Conservation (phyloP, 140 eudicot species). For the Artemisia princeps region DNA sequence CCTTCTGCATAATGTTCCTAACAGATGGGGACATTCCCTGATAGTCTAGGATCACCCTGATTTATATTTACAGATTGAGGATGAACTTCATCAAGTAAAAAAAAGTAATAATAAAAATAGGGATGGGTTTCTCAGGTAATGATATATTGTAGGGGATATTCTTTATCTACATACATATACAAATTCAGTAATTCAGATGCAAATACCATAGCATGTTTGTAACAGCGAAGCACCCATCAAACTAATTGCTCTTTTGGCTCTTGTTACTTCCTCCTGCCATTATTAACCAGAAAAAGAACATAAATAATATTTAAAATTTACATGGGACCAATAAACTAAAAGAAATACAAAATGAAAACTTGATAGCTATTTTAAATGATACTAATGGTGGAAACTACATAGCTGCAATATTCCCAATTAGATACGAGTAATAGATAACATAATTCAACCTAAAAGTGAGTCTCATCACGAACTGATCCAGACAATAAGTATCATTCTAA, state of each 20-base stretch:
- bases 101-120: no score
- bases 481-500: conserved; percentile 13
- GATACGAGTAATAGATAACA: not conserved
- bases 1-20: not conserved
- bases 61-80: conserved; percentile 6
- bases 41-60: not conserved
- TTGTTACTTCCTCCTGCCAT: conserved; percentile 72
- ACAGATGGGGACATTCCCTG: not conserved
- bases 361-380: not conserved
- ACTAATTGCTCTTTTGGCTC: conserved; percentile 64
- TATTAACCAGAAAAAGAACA: conserved; percentile 14
- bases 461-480: conserved; percentile 6
- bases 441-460: not conserved
- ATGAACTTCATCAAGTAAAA: conserved; percentile 14
- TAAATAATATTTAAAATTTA: conserved; percentile 1
- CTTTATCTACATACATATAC: conserved; percentile 6
- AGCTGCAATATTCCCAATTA: conserved; percentile 4
- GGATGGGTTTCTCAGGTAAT: not conserved
- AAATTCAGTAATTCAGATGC: conserved; percentile 12
- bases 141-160: conserved; percentile 6
- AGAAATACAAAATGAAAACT: not conserved
- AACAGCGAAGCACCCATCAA: conserved; percentile 84
- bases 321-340: not conserved
- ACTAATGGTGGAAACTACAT: conserved; percentile 11
- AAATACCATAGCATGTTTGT: conserved; percentile 63